Evolutionary conservation across 2,329 filamentous ascomycete genomes (phyloP).

Genomic region (Curvularia hawaiiensis): DNA sequence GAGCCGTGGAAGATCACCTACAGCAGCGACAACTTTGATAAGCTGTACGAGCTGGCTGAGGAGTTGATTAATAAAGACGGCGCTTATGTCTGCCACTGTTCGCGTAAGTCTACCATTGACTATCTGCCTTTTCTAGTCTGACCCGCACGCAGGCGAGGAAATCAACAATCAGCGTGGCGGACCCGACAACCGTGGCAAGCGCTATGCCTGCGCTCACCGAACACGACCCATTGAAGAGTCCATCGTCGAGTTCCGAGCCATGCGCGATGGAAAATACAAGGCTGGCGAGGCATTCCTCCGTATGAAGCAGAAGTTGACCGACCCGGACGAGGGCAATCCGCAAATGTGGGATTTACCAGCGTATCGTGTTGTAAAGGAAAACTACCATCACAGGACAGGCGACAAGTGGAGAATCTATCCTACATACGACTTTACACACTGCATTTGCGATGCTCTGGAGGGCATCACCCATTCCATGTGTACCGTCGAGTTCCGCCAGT

Average conservation of each 20-base stretch:
- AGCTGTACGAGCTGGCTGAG: constrained; percentile 86
- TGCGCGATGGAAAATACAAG: constrained; percentile 90
- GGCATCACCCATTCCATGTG: constrained; percentile 90
- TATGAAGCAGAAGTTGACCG: constrained; percentile 82
- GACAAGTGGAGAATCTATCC: constrained; percentile 91
- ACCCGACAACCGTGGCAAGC: constrained; percentile 67
- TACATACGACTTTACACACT: constrained; percentile 92
- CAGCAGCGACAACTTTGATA: constrained; percentile 88
- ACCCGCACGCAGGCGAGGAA: constrained; percentile 64
- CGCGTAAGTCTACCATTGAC: constrained; percentile 49
- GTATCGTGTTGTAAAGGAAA: constrained; percentile 79
- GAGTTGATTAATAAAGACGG: constrained; percentile 74
- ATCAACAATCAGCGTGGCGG: constrained; percentile 88
- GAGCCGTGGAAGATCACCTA: constrained; percentile 80
- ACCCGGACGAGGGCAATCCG: constrained; percentile 75
- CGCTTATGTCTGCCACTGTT: constrained; percentile 86
- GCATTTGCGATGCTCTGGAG: constrained; percentile 90
- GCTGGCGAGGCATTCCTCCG: constrained; percentile 82
- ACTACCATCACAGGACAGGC: constrained; percentile 78
- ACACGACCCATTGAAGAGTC: constrained; percentile 76
- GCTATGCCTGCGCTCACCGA: constrained; percentile 82
- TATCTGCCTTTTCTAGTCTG: constrained; percentile 13
- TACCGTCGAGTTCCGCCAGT: constrained; percentile 88
- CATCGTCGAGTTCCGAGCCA: constrained; percentile 80
- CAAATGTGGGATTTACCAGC: constrained; percentile 97